Evolutionary conservation across 140 eudicot genomes (phyloP).

Genomic region (Oenanthe javanica): DNA sequence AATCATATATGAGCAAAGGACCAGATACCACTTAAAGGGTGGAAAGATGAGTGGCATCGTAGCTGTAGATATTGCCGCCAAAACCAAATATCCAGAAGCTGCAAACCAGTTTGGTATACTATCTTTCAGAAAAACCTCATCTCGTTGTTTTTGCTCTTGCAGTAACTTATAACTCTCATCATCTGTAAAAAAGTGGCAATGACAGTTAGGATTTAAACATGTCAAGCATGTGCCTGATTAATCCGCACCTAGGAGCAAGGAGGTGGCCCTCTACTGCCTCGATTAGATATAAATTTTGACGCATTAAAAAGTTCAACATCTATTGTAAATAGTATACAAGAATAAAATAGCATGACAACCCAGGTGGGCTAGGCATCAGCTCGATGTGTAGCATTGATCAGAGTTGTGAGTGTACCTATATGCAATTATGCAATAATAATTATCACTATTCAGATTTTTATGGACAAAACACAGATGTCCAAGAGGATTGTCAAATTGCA

Average conservation of each 20-base stretch:
- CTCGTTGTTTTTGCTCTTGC: slow-evolving; percentile 47
- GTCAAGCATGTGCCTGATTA: neutral
- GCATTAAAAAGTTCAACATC: neutral
- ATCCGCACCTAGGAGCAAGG: neutral
- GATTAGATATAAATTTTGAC: neutral
- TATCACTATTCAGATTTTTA: neutral
- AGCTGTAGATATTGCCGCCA: slow-evolving; percentile 66
- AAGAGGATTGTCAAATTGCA: neutral
- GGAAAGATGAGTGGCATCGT: slow-evolving; percentile 69
- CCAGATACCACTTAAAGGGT: slow-evolving; percentile 80
- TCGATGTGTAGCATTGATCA: neutral
- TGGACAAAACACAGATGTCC: neutral
- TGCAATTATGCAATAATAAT: neutral
- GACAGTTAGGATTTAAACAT: neutral
- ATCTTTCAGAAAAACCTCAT: slow-evolving; percentile 62
- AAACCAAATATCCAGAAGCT: slow-evolving; percentile 62
- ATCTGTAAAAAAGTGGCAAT: slow-evolving; percentile 24
- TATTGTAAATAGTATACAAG: neutral
- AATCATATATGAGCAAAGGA: slow-evolving; percentile 52
- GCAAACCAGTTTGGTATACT: slow-evolving; percentile 78
- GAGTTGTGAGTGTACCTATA: neutral
- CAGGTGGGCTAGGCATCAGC: neutral
- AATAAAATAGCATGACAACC: neutral
- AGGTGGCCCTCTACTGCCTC: neutral
- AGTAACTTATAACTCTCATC: slow-evolving; percentile 33